Evolutionary conservation across 257 asterid genomes (phyloP).

Genomic region (Lycium ferocissimum): DNA sequence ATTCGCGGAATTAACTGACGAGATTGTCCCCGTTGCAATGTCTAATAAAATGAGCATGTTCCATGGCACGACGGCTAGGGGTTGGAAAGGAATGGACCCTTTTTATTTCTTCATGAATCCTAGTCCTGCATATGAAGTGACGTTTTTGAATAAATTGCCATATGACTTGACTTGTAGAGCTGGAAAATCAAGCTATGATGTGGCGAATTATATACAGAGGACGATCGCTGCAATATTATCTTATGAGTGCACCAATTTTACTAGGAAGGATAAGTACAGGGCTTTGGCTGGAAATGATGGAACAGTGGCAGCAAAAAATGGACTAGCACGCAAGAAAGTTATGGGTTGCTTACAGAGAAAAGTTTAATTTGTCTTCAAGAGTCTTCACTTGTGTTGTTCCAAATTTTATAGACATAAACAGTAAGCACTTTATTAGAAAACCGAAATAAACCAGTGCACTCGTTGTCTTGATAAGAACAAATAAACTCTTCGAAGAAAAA

Average conservation of each 20-base stretch:
- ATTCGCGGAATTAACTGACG: conserved; percentile 74
- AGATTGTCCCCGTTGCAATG: conserved; percentile 81
- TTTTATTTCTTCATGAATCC: conserved; percentile 90
- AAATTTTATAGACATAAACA: not conserved
- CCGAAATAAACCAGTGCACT: not conserved
- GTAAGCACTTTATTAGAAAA: not conserved
- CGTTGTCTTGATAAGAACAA: not conserved
- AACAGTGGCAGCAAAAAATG: conserved; percentile 48
- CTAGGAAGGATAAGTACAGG: conserved; percentile 83
- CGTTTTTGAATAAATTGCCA: conserved; percentile 69
- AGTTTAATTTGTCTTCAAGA: not conserved
- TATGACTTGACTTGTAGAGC: conserved; percentile 53
- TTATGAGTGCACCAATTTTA: conserved; percentile 75
- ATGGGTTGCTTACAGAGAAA: conserved; percentile 52
- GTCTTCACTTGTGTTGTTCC: not conserved
- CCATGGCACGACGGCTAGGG: conserved; percentile 87
- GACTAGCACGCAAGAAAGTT: conserved; percentile 33
- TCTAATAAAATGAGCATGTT: conserved; percentile 70
- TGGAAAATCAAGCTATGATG: conserved; percentile 78
- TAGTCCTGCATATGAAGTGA: conserved; percentile 76
- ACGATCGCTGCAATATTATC: conserved; percentile 64
- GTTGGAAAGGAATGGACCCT: conserved; percentile 90
- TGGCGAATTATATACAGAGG: conserved; percentile 78
- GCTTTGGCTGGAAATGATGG: conserved; percentile 90
- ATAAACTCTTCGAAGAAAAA: not conserved